phyloP scores from a whole-genome alignment of 306 rosid species.

The Hippophae tibetana region DNA sequence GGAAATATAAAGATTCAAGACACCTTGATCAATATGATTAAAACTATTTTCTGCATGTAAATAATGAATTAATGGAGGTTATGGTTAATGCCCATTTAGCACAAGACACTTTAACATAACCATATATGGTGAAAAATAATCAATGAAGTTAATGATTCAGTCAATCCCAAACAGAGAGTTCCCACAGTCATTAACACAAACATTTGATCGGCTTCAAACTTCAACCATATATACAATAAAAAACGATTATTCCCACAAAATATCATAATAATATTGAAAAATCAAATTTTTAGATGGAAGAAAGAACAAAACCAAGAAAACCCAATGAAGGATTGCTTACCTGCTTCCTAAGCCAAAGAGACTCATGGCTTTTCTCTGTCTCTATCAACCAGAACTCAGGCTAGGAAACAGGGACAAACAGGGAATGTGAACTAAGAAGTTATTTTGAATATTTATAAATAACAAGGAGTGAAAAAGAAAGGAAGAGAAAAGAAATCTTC shows the following conservation, averaged over 20 bases:
- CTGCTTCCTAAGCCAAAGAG: constrained; percentile 96
- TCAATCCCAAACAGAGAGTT: neutral
- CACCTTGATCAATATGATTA: neutral
- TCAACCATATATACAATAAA: neutral
- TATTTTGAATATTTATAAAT: constrained; percentile 2
- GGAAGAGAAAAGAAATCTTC: constrained; percentile 14
- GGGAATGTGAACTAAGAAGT: constrained; percentile 6
- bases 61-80: neutral
- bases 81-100: neutral
- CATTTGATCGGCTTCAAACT: neutral
- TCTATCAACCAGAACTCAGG: constrained; percentile 30
- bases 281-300: no score
- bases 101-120: neutral
- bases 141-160: neutral
- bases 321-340: constrained; percentile 13
- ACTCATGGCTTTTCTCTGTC: constrained; percentile 51
- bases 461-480: constrained; percentile 2
- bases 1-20: neutral
- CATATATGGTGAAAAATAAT: no score
- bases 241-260: neutral
- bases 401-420: constrained; percentile 11
- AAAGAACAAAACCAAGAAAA: neutral
- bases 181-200: neutral
- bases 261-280: neutral
- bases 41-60: neutral